A percentile compares a stretch with the other conserved stretches of the same genome.
Conservation (phyloP, 768 basidiomycete species). For the Lactarius indigo region DNA sequence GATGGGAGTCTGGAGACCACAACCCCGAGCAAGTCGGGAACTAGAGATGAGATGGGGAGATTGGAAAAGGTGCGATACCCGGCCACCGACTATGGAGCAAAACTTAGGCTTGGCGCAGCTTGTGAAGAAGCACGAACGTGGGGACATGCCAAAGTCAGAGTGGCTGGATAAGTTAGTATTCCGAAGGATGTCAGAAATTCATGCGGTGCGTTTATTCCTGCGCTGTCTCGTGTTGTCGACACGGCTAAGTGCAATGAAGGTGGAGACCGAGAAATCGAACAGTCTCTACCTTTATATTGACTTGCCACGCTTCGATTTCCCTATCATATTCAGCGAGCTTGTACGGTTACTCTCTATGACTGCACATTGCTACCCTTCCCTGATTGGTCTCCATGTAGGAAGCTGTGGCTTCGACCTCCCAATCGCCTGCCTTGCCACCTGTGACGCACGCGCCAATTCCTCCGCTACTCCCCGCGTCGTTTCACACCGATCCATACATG, state of each 20-base stretch:
- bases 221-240: not conserved
- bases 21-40: slow-evolving; percentile 83
- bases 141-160: slow-evolving; percentile 89
- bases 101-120: slow-evolving; percentile 40
- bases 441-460: slow-evolving; percentile 41
- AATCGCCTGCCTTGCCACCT: slow-evolving; percentile 41
- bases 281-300: slow-evolving; percentile 97
- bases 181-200: slow-evolving; percentile 91
- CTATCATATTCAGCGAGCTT: slow-evolving; percentile 91
- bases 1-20: slow-evolving; percentile 78
- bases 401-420: slow-evolving; percentile 28
- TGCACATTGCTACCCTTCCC: not conserved
- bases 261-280: slow-evolving; percentile 87
- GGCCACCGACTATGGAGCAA: not conserved
- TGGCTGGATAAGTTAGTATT: slow-evolving; percentile 95
- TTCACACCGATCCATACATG: slow-evolving; percentile 63
- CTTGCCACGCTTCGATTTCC: slow-evolving; percentile 94
- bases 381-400: slow-evolving; percentile 9
- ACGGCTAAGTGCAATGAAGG: slow-evolving; percentile 40
- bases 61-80: slow-evolving; percentile 70
- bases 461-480: slow-evolving; percentile 44
- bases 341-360: slow-evolving; percentile 40
- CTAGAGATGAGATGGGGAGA: slow-evolving; percentile 90
- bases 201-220: slow-evolving; percentile 57
- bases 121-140: slow-evolving; percentile 94